phyloP scores from a whole-genome alignment of 2,329 filamentous ascomycete genomes.

The Fusarium brevicatenulatum region DNA sequence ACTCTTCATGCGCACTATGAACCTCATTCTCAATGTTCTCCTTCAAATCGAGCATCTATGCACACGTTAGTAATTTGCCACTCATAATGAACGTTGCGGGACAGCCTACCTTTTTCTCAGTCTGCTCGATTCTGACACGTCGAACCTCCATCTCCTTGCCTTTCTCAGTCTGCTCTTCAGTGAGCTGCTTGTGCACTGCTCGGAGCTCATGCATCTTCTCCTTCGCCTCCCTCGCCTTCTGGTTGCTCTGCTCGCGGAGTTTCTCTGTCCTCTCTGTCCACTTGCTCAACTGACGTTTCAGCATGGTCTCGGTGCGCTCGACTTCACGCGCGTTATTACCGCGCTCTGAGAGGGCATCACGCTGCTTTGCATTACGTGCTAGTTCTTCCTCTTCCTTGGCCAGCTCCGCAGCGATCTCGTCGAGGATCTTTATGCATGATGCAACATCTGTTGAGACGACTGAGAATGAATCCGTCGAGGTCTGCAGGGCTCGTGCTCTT shows the following conservation, averaged over 20 bases:
- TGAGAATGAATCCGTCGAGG: constrained; percentile 87
- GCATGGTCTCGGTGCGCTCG: constrained; percentile 84
- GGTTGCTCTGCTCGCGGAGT: constrained; percentile 80
- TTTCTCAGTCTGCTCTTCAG: constrained; percentile 87
- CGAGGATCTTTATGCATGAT: constrained; percentile 86
- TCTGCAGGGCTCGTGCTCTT: constrained; percentile 88
- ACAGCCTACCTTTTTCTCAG: constrained; percentile 87
- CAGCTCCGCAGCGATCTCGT: constrained; percentile 86
- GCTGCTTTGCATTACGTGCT: constrained; percentile 79
- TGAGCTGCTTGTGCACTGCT: constrained; percentile 80
- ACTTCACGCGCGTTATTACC: constrained; percentile 92
- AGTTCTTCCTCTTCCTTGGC: constrained; percentile 92
- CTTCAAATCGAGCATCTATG: constrained; percentile 94
- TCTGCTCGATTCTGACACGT: constrained; percentile 95
- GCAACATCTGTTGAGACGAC: constrained; percentile 87
- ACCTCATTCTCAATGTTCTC: constrained; percentile 97
- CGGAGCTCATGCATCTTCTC: constrained; percentile 91
- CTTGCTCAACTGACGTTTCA: constrained; percentile 85
- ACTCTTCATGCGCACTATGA: constrained; percentile 89
- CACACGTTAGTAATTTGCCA: constrained; percentile 34
- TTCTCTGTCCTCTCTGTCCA: constrained; percentile 89
- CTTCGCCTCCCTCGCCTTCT: constrained; percentile 84
- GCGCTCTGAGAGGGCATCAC: constrained; percentile 87
- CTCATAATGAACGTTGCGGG: background rate
- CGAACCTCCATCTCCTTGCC: constrained; percentile 91